These are phyloP conservation scores for Spirogloea muscicola DNA, from an alignment of 139 green algal species.

Conservation along the genomic window DNA sequence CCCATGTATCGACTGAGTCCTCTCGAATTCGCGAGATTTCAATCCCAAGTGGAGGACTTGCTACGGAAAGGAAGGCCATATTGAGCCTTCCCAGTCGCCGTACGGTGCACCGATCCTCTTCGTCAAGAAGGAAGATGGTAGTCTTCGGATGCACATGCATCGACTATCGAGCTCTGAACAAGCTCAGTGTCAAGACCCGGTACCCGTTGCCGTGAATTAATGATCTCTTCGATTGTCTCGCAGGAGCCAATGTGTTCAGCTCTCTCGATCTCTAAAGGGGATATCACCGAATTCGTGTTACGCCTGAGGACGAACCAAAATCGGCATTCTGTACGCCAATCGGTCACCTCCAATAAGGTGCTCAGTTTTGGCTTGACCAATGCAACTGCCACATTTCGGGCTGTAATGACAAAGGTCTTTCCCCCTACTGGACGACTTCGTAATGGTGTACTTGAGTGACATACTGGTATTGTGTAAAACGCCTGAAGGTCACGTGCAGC, in stretches of 20 bases:
- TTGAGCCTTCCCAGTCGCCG: no score
- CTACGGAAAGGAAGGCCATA: no score
- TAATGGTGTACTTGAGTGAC: slow-evolving; percentile 60
- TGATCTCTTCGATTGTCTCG: slow-evolving; percentile 15
- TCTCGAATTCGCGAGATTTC: no score
- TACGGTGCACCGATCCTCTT: no score
- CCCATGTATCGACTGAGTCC: no score
- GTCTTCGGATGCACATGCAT: no score
- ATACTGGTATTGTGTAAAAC: slow-evolving; percentile 25
- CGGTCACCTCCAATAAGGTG: slow-evolving; percentile 29
- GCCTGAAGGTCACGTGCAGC: background rate
- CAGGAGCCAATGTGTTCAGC: slow-evolving; percentile 2
- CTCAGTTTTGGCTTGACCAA: slow-evolving; percentile 29
- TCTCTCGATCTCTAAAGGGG: slow-evolving; percentile 23
- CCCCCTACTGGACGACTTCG: slow-evolving; percentile 46
- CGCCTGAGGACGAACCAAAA: slow-evolving; percentile 26
- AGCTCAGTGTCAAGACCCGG: slow-evolving; percentile 52
- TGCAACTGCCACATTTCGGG: slow-evolving; percentile 41
- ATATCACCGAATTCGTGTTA: slow-evolving; percentile 42
- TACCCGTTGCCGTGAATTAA: slow-evolving; percentile 31
- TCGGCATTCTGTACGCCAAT: slow-evolving; percentile 31
- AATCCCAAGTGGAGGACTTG: no score
- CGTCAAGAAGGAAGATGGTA: no score
- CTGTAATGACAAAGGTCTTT: slow-evolving; percentile 55
- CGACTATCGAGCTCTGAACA: no score